Percentiles rank a stretch among this genome's conserved stretches.
phyloP scores from a whole-genome alignment of 345 rosid species.

The Citrus maxima region DNA sequence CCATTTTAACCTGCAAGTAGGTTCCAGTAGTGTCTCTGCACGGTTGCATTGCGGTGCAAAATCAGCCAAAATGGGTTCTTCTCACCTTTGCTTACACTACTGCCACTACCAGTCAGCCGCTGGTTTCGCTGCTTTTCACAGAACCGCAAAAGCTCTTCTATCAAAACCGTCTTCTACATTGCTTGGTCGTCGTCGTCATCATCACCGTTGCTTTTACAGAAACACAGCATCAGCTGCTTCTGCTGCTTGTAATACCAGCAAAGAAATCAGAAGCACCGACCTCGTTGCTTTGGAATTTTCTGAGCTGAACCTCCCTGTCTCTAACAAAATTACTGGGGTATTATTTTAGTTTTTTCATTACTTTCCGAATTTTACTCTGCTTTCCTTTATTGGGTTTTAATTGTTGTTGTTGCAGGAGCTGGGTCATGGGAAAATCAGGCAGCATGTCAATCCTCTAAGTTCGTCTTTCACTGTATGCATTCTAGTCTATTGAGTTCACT shows the following conservation, averaged over 20 bases:
- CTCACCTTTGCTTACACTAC: neutral
- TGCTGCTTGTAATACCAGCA: slow-evolving; percentile 8
- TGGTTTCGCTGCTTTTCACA: neutral
- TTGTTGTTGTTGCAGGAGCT: slow-evolving; percentile 45
- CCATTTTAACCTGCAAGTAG: too few relatives aligned
- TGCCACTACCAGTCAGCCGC: neutral
- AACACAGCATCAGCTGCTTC: slow-evolving; percentile 7
- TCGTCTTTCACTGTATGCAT: slow-evolving; percentile 68
- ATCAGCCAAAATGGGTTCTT: neutral
- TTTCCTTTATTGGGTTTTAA: neutral
- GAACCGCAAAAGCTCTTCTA: neutral
- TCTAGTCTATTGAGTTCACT: slow-evolving; percentile 3
- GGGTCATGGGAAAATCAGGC: slow-evolving; percentile 82
- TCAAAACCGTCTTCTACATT: slow-evolving; percentile 3
- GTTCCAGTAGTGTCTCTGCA: too few relatives aligned
- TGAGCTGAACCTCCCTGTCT: slow-evolving; percentile 57
- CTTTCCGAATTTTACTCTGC: neutral
- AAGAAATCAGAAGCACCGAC: slow-evolving; percentile 46
- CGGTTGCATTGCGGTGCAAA: neutral
- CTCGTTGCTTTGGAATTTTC: slow-evolving; percentile 78
- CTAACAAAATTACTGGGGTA: slow-evolving; percentile 52
- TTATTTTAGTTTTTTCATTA: slow-evolving; percentile 2
- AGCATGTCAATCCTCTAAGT: slow-evolving; percentile 91
- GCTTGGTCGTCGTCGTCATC: neutral
- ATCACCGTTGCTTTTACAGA: neutral